Evolutionary conservation across 257 asterid genomes (phyloP), one percentile per base, ranked within the genome.

Genomic region (Thymus quinquecostatus): DNA sequence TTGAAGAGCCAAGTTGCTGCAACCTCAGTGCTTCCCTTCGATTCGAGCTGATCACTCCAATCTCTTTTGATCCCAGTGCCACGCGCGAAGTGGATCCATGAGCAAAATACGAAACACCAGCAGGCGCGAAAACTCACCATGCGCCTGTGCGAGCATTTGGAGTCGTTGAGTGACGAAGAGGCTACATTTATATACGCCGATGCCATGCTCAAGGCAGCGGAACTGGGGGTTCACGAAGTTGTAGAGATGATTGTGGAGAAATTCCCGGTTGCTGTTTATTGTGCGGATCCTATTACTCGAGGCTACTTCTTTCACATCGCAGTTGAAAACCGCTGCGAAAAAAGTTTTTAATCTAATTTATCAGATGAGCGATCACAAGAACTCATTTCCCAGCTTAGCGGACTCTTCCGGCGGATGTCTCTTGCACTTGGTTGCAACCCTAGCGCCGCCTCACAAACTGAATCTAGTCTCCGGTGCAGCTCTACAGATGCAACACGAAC

Each of bases 401-500:
- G 81, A 77, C 34, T 4, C 5, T 10, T 9, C 1, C 3, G 60
- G 60, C 4, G 64, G 65, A 51, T 57, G 33, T 32, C 48, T 77
- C 69, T 7, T 71, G 51, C 77, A 77, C 64, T 30, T 66, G 59
- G 77, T 63, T 38, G 73, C 47, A 28, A 36, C 9, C 10, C 10
- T 77, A 11, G 81, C 73, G 4, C 81, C 81, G 5, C 33, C 73
- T 6, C 73, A 71, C 47, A 77, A 70, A 30, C 77, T 77, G 8
- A 70, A 60, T 50, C 30, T 36, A 1, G 45, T 77, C 6, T 56
- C 73, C 2, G 81, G 81, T 10, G 72, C 72, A 33, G 80, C 76
- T 47, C 63, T 76, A 1, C 80, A 76, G 60, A 69, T 76, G 80
- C 80, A 76, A 36, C 72, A 63, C 4, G 80, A 76, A 29, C 60